Evolutionary conservation across 1,284 basidiomycete species (phyloP), one percentile per base, ranked within the genome.

Genomic region (Sphaerobolus stellatus): DNA sequence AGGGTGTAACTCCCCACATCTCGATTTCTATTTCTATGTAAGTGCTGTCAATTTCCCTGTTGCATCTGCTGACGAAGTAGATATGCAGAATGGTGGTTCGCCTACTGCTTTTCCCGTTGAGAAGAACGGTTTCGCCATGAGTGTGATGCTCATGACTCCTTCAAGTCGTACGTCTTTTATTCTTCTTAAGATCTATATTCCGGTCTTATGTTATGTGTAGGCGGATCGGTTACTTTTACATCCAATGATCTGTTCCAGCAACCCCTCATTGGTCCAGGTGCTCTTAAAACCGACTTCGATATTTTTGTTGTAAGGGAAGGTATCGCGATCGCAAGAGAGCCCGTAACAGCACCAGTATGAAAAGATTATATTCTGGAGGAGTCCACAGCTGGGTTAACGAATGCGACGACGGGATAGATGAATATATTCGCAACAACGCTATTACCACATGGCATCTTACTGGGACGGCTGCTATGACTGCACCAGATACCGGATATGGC

Each of bases 281-380:
- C 62, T 27, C 53, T 64, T 22, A 48, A 44, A 4, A 31, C 40
- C 14, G 31, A 38, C 2, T 36, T 48, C 44, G 62, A 64, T 56
- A 22, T 59, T 14, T 31, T 29, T 18, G 46, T 54, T 25, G 56
- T 61, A 57, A 33, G 56, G 27, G 38, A 57, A 31, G 58, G 66
- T 1, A 57, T 75, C 53, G 66, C 68, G 50, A 61, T 61, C 13
- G 59, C 63, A 7, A 59, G 62, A 48, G 60, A 64, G 13, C 73
- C 73, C 58, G 56, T 70, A n/a, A 52, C 65, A 3, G 66, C 67
- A 1, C 58, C 67, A 1, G 62, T 67, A 1, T 75, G 69, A 70
- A 52, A 66, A 1, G 72, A 66, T 41, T 76, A 65, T 52, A 59
- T 75, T 48, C 52, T 68, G 5, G 60, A 27, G 4, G 61, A 62